phyloP scores from a whole-genome alignment of 2,329 filamentous ascomycete species.

The Cladosporium sp. region DNA sequence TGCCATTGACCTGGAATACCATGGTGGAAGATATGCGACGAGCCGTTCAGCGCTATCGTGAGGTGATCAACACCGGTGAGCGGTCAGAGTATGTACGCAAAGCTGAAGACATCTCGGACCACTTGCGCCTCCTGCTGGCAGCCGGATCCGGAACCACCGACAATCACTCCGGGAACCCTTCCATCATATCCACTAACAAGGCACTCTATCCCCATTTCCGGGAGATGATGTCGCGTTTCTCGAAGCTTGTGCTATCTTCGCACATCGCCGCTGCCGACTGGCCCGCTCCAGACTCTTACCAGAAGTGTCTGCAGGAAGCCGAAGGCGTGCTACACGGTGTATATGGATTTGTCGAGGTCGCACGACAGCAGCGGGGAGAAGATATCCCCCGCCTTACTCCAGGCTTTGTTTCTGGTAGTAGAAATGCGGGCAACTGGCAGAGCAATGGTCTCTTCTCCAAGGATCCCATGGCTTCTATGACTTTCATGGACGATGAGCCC shows the following conservation, averaged over 20 bases:
- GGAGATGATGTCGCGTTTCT: constrained; percentile 99
- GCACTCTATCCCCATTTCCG: constrained; percentile 94
- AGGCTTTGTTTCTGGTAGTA: constrained; percentile 85
- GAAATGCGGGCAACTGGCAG: constrained; percentile 81
- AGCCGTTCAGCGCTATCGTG: constrained; percentile 83
- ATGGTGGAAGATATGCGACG: constrained; percentile 90
- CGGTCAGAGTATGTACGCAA: constrained; percentile 87
- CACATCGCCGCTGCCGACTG: constrained; percentile 96
- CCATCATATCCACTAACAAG: constrained; percentile 99
- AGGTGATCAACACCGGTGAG: constrained; percentile 77
- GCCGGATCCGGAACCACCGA: constrained; percentile 96
- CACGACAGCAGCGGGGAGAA: constrained; percentile 86
- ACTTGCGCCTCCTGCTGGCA: constrained; percentile 85
- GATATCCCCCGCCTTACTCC: constrained; percentile 89
- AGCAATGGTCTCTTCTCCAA: constrained; percentile 60
- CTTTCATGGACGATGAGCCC: constrained; percentile 83
- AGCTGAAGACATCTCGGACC: constrained; percentile 98
- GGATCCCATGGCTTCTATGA: constrained; percentile 59
- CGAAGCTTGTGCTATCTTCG: constrained; percentile 96
- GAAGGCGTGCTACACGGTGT: constrained; percentile 92
- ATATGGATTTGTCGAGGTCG: constrained; percentile 93
- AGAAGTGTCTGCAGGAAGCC: constrained; percentile 95
- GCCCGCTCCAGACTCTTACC: constrained; percentile 86
- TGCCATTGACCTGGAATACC: constrained; percentile 80
- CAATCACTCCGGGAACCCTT: constrained; percentile 96